Evolutionary conservation across 495 filamentous ascomycete genomes (phyloP).

Genomic region (Barbatosphaeria neglecta): DNA sequence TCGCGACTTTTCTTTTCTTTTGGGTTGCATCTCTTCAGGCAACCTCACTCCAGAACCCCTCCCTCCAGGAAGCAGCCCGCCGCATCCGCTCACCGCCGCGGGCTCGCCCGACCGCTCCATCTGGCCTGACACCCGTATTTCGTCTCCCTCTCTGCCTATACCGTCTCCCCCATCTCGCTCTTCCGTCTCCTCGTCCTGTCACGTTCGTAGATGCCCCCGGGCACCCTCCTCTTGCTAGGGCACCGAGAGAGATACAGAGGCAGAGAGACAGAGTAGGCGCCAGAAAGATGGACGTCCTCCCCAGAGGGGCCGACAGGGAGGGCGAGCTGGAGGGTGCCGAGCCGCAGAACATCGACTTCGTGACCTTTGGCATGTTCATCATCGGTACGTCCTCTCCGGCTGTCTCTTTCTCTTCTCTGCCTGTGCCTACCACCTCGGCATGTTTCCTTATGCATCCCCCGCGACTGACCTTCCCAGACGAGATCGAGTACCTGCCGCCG

Average conservation of each 20-base stretch:
- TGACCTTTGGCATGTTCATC: conserved; percentile 91
- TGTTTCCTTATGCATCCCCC: neutral
- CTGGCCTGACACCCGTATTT: neutral
- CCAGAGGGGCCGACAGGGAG: neutral
- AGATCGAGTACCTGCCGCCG: conserved; percentile 67
- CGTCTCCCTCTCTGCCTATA: too few relatives aligned
- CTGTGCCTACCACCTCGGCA: neutral
- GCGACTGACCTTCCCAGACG: conserved; percentile 44
- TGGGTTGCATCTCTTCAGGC: neutral
- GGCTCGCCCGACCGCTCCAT: neutral
- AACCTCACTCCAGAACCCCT: too few relatives aligned
- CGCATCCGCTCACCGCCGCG: neutral
- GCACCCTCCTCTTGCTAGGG: neutral
- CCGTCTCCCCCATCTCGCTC: too few relatives aligned
- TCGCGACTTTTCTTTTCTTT: neutral
- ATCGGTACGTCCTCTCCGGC: conserved; percentile 55
- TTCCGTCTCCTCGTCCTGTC: too few relatives aligned
- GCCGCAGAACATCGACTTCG: conserved; percentile 55
- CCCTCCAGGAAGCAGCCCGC: too few relatives aligned
- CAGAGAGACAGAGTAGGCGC: too few relatives aligned
- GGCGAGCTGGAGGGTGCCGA: neutral
- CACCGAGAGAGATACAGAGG: neutral
- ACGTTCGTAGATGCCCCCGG: neutral
- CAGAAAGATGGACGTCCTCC: neutral
- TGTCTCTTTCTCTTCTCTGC: neutral